Conservation (phyloP, 75 land plant genomes). For the Cryptomeria japonica region DNA sequence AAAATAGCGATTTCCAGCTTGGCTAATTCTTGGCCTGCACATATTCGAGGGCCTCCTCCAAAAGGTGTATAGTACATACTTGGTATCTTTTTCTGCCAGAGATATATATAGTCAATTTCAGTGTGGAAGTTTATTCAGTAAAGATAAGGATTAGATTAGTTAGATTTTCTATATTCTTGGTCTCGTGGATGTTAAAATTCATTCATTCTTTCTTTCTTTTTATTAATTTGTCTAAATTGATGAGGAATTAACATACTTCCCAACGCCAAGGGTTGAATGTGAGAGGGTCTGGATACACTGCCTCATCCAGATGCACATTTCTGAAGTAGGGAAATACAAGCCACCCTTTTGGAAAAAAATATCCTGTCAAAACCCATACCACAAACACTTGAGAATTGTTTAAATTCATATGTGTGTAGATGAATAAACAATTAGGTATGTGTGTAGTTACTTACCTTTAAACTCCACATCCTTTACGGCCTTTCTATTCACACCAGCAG, state of each 20-base stretch:
- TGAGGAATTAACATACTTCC: background rate
- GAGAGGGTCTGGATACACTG: slow-evolving; percentile 13
- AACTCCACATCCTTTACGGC: background rate
- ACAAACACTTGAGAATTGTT: background rate
- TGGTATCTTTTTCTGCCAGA: background rate
- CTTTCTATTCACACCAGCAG: background rate
- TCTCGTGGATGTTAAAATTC: no score
- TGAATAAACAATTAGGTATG: background rate
- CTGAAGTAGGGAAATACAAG: slow-evolving; percentile 9
- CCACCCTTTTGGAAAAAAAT: slow-evolving; percentile 17
- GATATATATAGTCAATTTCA: background rate
- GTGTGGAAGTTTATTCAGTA: background rate
- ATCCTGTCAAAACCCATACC: background rate
- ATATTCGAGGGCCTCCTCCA: slow-evolving; percentile 30
- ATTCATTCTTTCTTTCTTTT: no score
- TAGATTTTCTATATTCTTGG: no score
- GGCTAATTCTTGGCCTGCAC: slow-evolving; percentile 32
- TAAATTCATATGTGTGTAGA: background rate
- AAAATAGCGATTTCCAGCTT: slow-evolving; percentile 22
- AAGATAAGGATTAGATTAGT: background rate
- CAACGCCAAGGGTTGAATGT: slow-evolving; percentile 22
- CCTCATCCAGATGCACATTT: slow-evolving; percentile 15
- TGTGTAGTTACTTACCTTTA: background rate
- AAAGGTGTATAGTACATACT: slow-evolving; percentile 14
- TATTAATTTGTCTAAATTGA: no score